Evolutionary conservation across 2,329 filamentous ascomycete species (phyloP).

Genomic region (Epichloe baconii): DNA sequence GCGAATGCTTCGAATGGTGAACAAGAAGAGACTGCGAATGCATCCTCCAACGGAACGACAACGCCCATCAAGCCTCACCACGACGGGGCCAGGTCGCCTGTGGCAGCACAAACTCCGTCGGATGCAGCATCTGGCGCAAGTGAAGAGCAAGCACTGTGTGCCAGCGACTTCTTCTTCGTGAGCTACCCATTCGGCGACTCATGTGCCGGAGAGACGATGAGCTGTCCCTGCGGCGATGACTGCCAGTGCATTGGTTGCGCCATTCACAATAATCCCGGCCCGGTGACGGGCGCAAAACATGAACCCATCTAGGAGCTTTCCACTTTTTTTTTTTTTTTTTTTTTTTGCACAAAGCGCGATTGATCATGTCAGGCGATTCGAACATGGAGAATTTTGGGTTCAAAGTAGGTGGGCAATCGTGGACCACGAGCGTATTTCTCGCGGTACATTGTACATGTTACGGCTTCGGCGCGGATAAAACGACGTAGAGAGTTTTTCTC

Average conservation of each 20-base stretch:
- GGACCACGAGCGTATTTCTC: neutral
- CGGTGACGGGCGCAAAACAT: neutral
- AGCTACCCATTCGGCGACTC: constrained; percentile 35
- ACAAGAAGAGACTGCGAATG: constrained; percentile 10
- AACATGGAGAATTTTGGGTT: too few species aligned
- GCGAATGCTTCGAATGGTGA: constrained; percentile 13
- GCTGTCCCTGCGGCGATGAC: constrained; percentile 46
- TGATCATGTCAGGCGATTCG: too few species aligned
- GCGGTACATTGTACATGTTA: too few species aligned
- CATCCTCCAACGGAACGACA: constrained; percentile 9
- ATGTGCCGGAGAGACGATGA: constrained; percentile 35
- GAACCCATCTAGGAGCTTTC: neutral
- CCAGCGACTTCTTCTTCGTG: constrained; percentile 47
- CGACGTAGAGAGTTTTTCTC: too few species aligned
- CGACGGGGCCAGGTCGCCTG: constrained; percentile 23
- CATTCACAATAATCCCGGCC: constrained; percentile 30
- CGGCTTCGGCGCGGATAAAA: too few species aligned
- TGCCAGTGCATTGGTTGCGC: constrained; percentile 45
- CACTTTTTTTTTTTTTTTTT: too few species aligned
- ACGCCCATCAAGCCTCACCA: constrained; percentile 7
- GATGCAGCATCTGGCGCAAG: constrained; percentile 29
- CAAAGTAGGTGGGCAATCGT: too few species aligned
- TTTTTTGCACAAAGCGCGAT: too few species aligned
- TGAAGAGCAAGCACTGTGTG: constrained; percentile 38
- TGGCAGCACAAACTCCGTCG: constrained; percentile 32